phyloP scores from a whole-genome alignment of 2,329 filamentous ascomycete species.

The Aureobasidium lini region DNA sequence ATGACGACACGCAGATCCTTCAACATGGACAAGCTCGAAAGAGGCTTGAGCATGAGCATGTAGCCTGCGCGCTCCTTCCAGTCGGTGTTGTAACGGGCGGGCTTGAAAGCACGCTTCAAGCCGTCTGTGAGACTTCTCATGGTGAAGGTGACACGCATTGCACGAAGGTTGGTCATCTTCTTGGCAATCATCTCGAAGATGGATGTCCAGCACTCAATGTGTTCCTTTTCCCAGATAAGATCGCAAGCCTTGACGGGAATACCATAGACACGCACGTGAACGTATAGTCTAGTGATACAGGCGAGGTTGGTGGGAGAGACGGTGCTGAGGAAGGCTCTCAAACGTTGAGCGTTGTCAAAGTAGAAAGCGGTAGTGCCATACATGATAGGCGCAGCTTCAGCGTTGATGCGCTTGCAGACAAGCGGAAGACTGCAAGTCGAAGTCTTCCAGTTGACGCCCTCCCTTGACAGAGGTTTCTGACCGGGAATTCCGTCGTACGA shows the following conservation, averaged over 20 bases:
- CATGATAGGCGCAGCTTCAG: not conserved
- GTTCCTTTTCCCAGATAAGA: slow-evolving; percentile 1
- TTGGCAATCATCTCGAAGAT: not conserved
- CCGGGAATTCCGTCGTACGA: not conserved
- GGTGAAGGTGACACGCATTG: not conserved
- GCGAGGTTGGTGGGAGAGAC: not conserved
- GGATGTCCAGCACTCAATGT: not conserved
- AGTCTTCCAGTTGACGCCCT: not conserved
- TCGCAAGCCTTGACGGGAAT: not conserved
- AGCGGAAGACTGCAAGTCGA: not conserved
- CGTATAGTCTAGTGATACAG: not conserved
- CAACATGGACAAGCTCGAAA: not conserved
- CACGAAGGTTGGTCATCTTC: not conserved
- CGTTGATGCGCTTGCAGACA: not conserved
- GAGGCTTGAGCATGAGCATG: slow-evolving; percentile 8
- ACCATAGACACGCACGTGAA: slow-evolving; percentile 2
- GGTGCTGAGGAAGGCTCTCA: slow-evolving; percentile 4
- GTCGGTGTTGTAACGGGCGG: not conserved
- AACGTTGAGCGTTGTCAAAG: slow-evolving; percentile 11
- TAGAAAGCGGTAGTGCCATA: slow-evolving; percentile 4
- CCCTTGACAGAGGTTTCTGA: not conserved
- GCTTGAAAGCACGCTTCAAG: not conserved
- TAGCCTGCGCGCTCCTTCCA: slow-evolving; percentile 3
- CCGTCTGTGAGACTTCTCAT: not conserved
- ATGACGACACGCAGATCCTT: not conserved